Evolutionary conservation across 2,329 filamentous ascomycete genomes (phyloP).

Genomic region (Sarocladiaceae sp.): DNA sequence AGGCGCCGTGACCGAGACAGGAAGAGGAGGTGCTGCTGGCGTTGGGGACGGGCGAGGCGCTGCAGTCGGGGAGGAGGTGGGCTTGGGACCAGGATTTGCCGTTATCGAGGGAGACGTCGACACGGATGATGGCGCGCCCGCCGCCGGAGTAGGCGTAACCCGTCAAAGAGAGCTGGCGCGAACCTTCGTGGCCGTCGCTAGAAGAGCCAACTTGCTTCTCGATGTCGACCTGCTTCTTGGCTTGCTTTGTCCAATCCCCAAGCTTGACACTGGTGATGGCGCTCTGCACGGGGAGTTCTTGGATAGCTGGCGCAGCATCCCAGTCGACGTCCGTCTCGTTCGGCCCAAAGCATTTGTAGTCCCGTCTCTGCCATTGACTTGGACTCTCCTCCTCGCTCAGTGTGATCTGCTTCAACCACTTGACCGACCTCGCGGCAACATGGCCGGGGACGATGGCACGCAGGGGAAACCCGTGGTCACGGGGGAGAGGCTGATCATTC

Average conservation of each 20-base stretch:
- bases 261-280: conserved; percentile 51
- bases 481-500: conserved; percentile 57
- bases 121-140: conserved; percentile 58
- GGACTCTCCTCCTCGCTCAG: conserved; percentile 60
- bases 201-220: not conserved
- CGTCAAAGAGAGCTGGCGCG: conserved; percentile 33
- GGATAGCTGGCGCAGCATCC: conserved; percentile 57
- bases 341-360: conserved; percentile 65
- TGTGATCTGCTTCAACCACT: conserved; percentile 60
- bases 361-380: conserved; percentile 59
- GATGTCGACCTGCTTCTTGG: not conserved
- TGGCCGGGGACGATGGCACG: conserved; percentile 57
- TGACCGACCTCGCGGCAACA: conserved; percentile 61
- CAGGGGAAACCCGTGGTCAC: conserved; percentile 61
- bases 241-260: conserved; percentile 22
- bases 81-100: conserved; percentile 61
- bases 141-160: conserved; percentile 66
- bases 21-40: conserved; percentile 17
- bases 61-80: conserved; percentile 45
- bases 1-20: conserved; percentile 40
- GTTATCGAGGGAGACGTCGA: conserved; percentile 59
- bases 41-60: conserved; percentile 15
- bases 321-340: conserved; percentile 56
- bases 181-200: not conserved
- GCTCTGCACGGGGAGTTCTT: conserved; percentile 62